A percentile compares a stretch with the other conserved stretches of the same genome.
Conservation (phyloP, 371 early-diverging fungal genomes). For the Syncephalastrum sp. region DNA sequence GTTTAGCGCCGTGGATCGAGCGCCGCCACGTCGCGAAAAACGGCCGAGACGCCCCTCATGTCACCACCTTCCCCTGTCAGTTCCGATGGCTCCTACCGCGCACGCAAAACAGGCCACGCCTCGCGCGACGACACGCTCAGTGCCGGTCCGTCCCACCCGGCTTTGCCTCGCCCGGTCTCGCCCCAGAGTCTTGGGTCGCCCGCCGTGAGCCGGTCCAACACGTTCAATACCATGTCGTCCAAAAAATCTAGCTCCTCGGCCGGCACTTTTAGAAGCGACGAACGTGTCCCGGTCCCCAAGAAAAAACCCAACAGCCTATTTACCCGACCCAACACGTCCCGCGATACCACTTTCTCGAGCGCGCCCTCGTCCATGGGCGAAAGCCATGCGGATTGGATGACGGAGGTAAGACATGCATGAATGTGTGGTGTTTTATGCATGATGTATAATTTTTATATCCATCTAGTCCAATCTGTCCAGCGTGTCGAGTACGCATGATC, state of each 20-base stretch:
- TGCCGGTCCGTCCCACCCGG: too few species aligned
- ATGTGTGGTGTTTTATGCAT: neutral
- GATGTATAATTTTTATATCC: neutral
- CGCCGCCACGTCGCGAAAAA: too few species aligned
- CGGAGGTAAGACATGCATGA: constrained; percentile 3
- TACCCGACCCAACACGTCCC: constrained; percentile 7
- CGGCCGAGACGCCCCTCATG: too few species aligned
- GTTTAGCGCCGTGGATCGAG: too few species aligned
- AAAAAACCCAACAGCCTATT: constrained; percentile 5
- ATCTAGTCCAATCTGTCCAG: constrained; percentile 13
- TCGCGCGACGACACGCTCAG: constrained; percentile 7
- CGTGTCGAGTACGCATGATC: constrained; percentile 2
- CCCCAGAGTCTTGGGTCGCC: constrained; percentile 36
- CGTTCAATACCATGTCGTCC: constrained; percentile 43
- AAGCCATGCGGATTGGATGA: constrained; percentile 6
- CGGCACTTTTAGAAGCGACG: constrained; percentile 16
- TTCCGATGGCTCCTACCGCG: constrained; percentile 23
- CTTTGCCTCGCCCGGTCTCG: constrained; percentile 24
- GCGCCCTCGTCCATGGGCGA: neutral
- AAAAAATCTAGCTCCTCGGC: constrained; percentile 23
- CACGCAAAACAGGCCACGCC: constrained; percentile 30
- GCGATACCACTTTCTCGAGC: constrained; percentile 11
- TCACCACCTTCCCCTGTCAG: constrained; percentile 18
- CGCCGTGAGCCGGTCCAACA: constrained; percentile 40
- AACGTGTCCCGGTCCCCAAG: constrained; percentile 6